Conservation (phyloP, 257 asterid species). For the Linderniella brevidens region DNA sequence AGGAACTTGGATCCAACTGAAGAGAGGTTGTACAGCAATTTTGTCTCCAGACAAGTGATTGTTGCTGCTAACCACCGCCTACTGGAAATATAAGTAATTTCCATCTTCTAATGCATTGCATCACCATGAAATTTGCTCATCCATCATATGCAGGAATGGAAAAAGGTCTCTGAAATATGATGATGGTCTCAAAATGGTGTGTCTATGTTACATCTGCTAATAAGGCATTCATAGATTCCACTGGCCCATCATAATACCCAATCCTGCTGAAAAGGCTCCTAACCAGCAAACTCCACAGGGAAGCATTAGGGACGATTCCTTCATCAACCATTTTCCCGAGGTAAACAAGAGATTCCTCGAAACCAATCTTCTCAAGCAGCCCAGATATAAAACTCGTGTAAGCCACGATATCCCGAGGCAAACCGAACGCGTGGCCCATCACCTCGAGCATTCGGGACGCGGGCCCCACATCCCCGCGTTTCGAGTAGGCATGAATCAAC, state of each 20-base stretch:
- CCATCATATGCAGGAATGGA: too few species aligned
- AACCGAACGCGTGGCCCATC: conserved; percentile 22
- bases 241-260: conserved; percentile 23
- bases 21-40: too few species aligned
- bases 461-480: conserved; percentile 35
- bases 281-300: conserved; percentile 56
- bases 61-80: too few species aligned
- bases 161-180: too few species aligned
- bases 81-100: too few species aligned
- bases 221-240: conserved; percentile 22
- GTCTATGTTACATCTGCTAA: conserved; percentile 11
- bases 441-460: conserved; percentile 31
- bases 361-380: conserved; percentile 21
- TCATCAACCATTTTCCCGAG: conserved; percentile 46
- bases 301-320: conserved; percentile 41
- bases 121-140: too few species aligned
- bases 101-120: too few species aligned
- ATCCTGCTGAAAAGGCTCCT: conserved; percentile 36
- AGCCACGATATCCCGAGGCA: conserved; percentile 37
- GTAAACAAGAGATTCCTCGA: conserved; percentile 31
- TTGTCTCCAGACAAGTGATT: too few species aligned
- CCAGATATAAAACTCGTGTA: conserved; percentile 49
- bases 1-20: too few species aligned
- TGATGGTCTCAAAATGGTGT: too few species aligned
- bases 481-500: conserved; percentile 36